Base-by-base conservation (phyloP, 1,139 yeast species). In the Geotrichum australiense region DNA sequence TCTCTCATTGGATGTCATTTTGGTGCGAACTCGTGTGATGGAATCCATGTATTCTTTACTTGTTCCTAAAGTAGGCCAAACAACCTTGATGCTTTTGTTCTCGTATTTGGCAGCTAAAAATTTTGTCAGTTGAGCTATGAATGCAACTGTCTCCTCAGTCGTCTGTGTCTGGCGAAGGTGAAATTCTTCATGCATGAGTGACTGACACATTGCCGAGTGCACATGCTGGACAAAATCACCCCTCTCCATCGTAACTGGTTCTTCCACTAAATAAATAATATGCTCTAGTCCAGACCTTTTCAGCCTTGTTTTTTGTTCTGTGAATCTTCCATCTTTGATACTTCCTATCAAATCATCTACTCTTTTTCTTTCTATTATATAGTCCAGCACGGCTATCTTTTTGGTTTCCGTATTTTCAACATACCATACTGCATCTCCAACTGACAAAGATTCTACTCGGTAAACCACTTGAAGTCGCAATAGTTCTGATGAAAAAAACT, bases 371-470 rank as follows among this genome's bases (percentile, higher is more conserved):
- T 93, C 99, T 43, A 93, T 72, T 21, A 91, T 80, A 49, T 75
- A 79, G 55, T 89, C 85, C 16, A 93, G 62, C 0, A 85, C 80
- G 2, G 80, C 87, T 45, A 79, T 80, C 45, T 72, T 71, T 1
- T 73, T 70, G 0, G 84, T 74, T 0, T 48, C 53, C 40, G 65
- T 71, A 55, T 87, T 73, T 46, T 71, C 71, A 0, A 96, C 98
- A 3, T 87, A 70, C 98, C 98, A 93, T 7, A 83, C 53, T 1
- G 81, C 78, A 65, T 93, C 99, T 1, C 98, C 97, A 1, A 89
- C 76, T 0, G 94, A 66, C 29, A 93, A 65, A 1, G 82, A 68
- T 38, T 75, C 62, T 0, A 73, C 74, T 18, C 75, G 80, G 3
- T 64, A 61, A 1, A 83, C 65, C 0, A 78, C 78, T 2, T 39